These are phyloP conservation scores for Scutellaria barbata DNA, from an alignment of 257 asterid genomes.

Conservation along the genomic window DNA sequence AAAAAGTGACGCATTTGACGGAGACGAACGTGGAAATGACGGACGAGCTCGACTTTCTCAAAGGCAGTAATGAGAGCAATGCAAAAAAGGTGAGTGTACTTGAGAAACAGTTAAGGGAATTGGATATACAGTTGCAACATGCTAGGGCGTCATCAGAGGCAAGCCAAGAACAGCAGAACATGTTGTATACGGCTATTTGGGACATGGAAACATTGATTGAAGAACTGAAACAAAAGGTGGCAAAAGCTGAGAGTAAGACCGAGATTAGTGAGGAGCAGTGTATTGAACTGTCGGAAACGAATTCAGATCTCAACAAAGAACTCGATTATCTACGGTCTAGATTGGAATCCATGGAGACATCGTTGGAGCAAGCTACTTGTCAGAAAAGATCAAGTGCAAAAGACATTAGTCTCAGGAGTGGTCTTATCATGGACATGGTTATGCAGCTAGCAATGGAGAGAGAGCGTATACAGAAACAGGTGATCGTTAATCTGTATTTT, in stretches of 20 bases:
- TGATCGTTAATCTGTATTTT: constrained; percentile 23
- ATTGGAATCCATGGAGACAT: constrained; percentile 52
- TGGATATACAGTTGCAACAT: constrained; percentile 72
- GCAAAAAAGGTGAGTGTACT: constrained; percentile 61
- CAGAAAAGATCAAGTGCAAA: constrained; percentile 63
- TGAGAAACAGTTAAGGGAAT: constrained; percentile 69
- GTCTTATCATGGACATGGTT: constrained; percentile 68
- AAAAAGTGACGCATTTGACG: constrained; percentile 55
- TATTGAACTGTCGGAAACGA: constrained; percentile 57
- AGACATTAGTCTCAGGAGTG: constrained; percentile 61
- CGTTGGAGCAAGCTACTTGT: constrained; percentile 55
- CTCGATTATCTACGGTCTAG: constrained; percentile 52
- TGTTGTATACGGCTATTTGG: constrained; percentile 89
- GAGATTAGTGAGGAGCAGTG: constrained; percentile 69
- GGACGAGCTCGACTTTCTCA: constrained; percentile 76
- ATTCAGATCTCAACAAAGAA: constrained; percentile 66
- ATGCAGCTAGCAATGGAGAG: constrained; percentile 76
- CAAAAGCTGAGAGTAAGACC: constrained; percentile 63
- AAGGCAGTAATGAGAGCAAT: constrained; percentile 62
- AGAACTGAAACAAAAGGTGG: constrained; percentile 81
- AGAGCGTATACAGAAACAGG: constrained; percentile 80
- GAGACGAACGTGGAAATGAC: constrained; percentile 77
- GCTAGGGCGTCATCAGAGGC: constrained; percentile 79
- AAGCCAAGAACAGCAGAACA: constrained; percentile 85
- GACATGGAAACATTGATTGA: constrained; percentile 96